Evolutionary conservation across 2,329 filamentous ascomycete genomes (phyloP), one percentile per base, ranked within the genome.

Genomic region (Xylaria sp.): DNA sequence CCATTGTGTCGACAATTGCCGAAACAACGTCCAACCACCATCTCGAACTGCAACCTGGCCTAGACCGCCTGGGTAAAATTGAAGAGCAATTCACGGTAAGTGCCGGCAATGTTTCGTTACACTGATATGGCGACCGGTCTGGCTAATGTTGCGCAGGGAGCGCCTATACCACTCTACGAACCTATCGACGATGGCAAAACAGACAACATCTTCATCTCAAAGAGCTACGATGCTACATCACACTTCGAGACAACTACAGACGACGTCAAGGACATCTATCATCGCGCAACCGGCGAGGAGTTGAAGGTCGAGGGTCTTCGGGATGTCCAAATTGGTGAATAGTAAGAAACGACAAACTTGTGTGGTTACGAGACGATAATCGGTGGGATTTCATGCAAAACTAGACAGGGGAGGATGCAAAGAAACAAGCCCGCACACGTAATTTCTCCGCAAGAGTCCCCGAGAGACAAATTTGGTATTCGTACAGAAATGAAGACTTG

Each of bases 211-310:
- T 99, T 94, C 85, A 94, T 99, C 80, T 97, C 94, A 78, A 98
- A 97, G 90, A 97, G 94, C 85, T 99, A 99, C 83, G 97, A 99
- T 79, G 94, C 97, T 62, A 97, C 93, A 73, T 97, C 93, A 81
- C 96, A 99, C 86, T 99, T 99, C 78, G 96, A 99, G 89, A 98
- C 94, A 43, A 88, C 85, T 56, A 88, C 87, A 84, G 96, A 98
- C 80, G 95, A 99, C 82, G 94, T 99, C 79, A 92, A 91, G 84
- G 93, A 98, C 80, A 93, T 99, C 76, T 99, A 97, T 86, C 87
- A 85, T 75, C 90, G 96, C 77, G 92, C 91, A 75, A 89, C 91
- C 70, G 94, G 94, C 64, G 90, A 97, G 81, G 93, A 96, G 81
- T 86, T 98, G 75, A 91, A 93, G 78, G 94, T 98, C 62, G 93